Percentiles rank a stretch among this genome's conserved stretches.
phyloP scores from a whole-genome alignment of 257 asterid genomes.

The Nicotiana knightiana region DNA sequence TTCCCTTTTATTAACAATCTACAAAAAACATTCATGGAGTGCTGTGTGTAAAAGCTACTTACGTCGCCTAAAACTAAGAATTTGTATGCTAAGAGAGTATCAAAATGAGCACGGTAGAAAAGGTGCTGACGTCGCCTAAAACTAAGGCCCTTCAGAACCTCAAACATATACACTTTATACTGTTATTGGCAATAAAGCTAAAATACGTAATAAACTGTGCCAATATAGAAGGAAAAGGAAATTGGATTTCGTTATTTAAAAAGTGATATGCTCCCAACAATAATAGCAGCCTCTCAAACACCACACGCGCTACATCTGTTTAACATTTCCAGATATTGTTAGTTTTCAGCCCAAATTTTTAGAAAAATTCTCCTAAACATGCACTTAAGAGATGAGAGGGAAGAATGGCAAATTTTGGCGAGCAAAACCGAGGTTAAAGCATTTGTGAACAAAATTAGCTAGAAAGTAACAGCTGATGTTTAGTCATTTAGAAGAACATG shows the following conservation, averaged over 20 bases:
- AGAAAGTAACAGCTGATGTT: neutral
- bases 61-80: too few relatives aligned
- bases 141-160: neutral
- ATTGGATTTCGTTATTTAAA: too few relatives aligned
- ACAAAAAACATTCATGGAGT: neutral
- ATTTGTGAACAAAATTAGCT: neutral
- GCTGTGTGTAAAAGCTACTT: too few relatives aligned
- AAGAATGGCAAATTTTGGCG: neutral
- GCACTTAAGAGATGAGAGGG: neutral
- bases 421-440: too few relatives aligned
- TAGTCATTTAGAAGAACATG: neutral
- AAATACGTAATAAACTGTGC: neutral
- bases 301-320: neutral
- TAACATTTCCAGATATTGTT: neutral
- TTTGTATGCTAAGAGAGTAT: neutral
- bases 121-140: neutral
- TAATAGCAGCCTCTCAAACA: neutral
- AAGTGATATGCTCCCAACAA: neutral
- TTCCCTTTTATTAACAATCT: neutral
- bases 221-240: neutral
- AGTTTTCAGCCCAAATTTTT: neutral
- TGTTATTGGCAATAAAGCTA: neutral
- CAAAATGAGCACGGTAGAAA: neutral
- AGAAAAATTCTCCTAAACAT: neutral
- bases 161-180: neutral